phyloP scores from a whole-genome alignment of 2,329 filamentous ascomycete species.

The Aspergillus sp. region DNA sequence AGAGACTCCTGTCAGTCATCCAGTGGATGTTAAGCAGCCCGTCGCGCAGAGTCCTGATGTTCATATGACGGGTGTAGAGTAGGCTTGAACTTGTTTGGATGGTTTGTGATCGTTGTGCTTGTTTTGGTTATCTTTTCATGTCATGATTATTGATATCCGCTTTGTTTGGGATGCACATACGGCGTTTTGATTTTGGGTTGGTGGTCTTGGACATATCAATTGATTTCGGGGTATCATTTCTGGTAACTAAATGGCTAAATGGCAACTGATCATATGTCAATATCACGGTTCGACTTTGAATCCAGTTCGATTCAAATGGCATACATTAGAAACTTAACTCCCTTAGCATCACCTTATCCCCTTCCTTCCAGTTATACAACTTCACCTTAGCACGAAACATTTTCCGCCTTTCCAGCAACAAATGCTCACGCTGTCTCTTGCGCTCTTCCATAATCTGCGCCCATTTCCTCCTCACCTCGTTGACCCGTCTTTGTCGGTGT shows the following conservation, averaged over 20 bases:
- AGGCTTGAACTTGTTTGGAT: slow-evolving; percentile 13
- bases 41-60: slow-evolving; percentile 21
- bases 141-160: slow-evolving; percentile 21
- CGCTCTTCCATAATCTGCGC: slow-evolving; percentile 8
- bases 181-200: not conserved
- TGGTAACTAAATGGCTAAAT: not conserved
- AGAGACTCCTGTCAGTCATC: slow-evolving; percentile 12
- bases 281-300: slow-evolving; percentile 12
- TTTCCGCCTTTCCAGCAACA: not conserved
- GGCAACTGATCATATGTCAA: too few relatives aligned
- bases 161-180: slow-evolving; percentile 4
- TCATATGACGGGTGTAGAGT: slow-evolving; percentile 30
- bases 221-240: not conserved
- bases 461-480: slow-evolving; percentile 7
- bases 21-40: slow-evolving; percentile 24
- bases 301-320: too few relatives aligned
- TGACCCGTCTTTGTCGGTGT: slow-evolving; percentile 3
- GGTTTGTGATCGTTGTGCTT: not conserved
- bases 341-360: slow-evolving; percentile 2
- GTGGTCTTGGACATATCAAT: not conserved
- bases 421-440: slow-evolving; percentile 1
- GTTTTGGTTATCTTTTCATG: not conserved
- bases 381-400: slow-evolving; percentile 3
- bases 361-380: slow-evolving; percentile 4
- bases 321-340: slow-evolving; percentile 2